These are phyloP conservation scores for Phytophthora constricta DNA, from an alignment of 352 stramenopile genomes.

Conservation along the genomic window DNA sequence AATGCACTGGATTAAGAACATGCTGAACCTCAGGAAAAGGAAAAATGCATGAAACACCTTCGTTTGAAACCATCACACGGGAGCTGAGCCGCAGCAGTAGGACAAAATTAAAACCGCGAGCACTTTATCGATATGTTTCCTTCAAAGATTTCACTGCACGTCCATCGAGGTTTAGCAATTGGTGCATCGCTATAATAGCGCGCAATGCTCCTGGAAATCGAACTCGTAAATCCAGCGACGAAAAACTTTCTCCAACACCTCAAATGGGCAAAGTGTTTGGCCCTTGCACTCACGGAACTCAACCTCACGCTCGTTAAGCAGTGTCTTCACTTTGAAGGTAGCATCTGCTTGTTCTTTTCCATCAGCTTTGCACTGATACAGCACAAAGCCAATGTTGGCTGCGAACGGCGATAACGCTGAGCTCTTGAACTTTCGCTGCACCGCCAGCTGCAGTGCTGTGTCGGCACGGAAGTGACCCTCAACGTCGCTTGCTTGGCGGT, in stretches of 20 bases:
- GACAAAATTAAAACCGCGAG: no score
- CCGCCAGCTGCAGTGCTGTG: conserved; percentile 57
- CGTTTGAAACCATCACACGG: no score
- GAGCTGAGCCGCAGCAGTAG: no score
- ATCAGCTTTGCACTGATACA: conserved; percentile 62
- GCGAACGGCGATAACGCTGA: conserved; percentile 71
- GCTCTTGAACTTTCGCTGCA: conserved; percentile 62
- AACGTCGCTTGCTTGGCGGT: conserved; percentile 56
- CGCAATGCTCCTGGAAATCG: conserved; percentile 62
- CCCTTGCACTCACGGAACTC: conserved; percentile 56
- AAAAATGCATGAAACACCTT: no score
- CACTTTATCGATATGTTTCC: no score
- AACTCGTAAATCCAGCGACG: conserved; percentile 74
- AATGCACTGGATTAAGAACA: conserved; percentile 54
- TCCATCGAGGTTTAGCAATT: no score
- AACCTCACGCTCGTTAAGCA: conserved; percentile 75
- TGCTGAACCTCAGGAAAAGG: no score
- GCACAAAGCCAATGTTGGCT: conserved; percentile 84
- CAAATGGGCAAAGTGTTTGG: conserved; percentile 56
- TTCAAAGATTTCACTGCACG: no score
- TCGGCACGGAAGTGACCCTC: conserved; percentile 69
- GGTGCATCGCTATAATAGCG: conserved; percentile 21
- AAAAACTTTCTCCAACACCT: conserved; percentile 64
- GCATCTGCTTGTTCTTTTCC: background rate
- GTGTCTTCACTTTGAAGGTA: conserved; percentile 56